Evolutionary conservation across 2,329 filamentous ascomycete species (phyloP).

Genomic region (Neonectria magnoliae): DNA sequence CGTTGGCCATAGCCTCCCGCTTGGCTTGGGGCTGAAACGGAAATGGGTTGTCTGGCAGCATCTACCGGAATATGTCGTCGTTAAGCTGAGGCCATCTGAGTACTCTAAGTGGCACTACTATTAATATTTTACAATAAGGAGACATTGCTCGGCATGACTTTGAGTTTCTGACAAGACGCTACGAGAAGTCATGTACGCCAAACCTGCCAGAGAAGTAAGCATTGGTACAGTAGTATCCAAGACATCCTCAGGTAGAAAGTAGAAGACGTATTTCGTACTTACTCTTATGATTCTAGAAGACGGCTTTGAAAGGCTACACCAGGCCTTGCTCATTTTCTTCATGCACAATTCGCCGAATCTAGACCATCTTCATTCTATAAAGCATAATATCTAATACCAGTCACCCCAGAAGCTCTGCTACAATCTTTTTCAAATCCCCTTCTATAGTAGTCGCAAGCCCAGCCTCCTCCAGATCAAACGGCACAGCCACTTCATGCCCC

Average conservation of each 20-base stretch:
- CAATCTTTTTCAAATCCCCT: slow-evolving; percentile 25
- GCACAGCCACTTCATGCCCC: slow-evolving; percentile 33
- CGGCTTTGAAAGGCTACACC: too few relatives aligned
- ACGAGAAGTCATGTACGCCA: too few relatives aligned
- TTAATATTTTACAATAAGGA: background rate
- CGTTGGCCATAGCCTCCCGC: background rate
- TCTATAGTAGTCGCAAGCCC: slow-evolving; percentile 35
- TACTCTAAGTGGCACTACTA: background rate
- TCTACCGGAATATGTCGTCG: background rate
- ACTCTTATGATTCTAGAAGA: too few relatives aligned
- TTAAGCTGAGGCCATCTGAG: background rate
- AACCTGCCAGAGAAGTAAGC: too few relatives aligned
- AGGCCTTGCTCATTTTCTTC: too few relatives aligned
- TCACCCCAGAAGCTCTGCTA: slow-evolving; percentile 15
- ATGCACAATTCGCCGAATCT: too few relatives aligned
- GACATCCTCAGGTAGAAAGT: too few relatives aligned
- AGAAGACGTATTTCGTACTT: too few relatives aligned
- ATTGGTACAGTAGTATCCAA: too few relatives aligned
- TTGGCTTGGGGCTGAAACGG: background rate
- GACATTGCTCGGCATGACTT: background rate
- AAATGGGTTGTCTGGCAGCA: background rate
- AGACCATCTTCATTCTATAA: too few relatives aligned
- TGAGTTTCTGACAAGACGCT: background rate
- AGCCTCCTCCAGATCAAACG: slow-evolving; percentile 33
- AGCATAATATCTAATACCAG: background rate